Base-by-base conservation (phyloP, 495 filamentous ascomycete species). In the Platismatia glauca region DNA sequence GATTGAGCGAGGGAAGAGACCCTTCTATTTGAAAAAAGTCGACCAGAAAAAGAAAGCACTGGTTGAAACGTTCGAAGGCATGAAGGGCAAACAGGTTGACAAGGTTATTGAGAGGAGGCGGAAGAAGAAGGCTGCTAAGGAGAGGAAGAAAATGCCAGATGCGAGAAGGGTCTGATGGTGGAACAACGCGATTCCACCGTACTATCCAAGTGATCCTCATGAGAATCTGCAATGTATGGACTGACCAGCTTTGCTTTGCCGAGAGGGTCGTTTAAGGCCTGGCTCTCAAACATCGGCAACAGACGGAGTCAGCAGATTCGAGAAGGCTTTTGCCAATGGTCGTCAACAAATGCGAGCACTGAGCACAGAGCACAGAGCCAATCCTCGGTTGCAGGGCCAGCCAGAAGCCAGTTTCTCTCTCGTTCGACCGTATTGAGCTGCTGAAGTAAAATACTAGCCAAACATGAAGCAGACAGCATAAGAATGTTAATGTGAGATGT, bases 11-110 rank as follows among this genome's bases (percentile, higher is more conserved):
- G 94, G 94, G 29, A 96, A 97, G 84, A 85, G 85, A 79, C 92
- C 93, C 8, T 98, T 91, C 71, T 96, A 87, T 71, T 77, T 97
- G 66, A 97, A 97, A 82, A 84, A 87, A 74, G 84, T 83, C 63
- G 91, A 96, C 75, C 80, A 91, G 75, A 96, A 95, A 84, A 91
- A 91, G 76, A 74, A 85, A 71, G 77, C 90, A 35, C 74, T 96
- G 62, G 73, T 89, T 64, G 86, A 95, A 68, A 85, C 87, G 72
- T 97, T 87, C 69, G 77, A 82, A 64, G 83, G 81, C 60, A 84
- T 97, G 83, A 90, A 87, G 76, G 86, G 85, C 57, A 86, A 84
- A 75, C 84, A 97, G 73, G 80, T 90, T 50, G 86, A 91, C 43
- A 86, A 83, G 73, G 85, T 83, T 20, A 84, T 96, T 64, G 90